Evolutionary conservation across 805 yeast species (phyloP).

Genomic region (Lipomyces kockii): DNA sequence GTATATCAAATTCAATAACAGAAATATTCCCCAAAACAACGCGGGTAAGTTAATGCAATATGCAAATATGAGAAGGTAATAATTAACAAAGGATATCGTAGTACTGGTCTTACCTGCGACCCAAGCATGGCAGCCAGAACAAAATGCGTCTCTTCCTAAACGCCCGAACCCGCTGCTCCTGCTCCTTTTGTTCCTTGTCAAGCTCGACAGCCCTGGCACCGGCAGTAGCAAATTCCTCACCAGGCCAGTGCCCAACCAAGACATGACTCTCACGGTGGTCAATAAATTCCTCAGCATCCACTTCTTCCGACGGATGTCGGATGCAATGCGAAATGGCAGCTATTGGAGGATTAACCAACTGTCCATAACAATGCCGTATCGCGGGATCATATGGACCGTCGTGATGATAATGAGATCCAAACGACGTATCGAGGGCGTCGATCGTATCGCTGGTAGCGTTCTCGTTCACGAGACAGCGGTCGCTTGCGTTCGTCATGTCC

Average conservation of each 20-base stretch:
- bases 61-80: too few relatives aligned
- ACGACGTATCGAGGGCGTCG: constrained; percentile 15
- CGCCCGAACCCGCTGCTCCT: background rate
- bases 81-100: background rate
- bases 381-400: constrained; percentile 20
- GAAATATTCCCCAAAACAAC: background rate
- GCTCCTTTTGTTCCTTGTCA: background rate
- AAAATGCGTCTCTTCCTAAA: background rate
- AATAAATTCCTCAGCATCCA: background rate
- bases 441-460: constrained; percentile 9
- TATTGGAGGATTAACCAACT: constrained; percentile 8
- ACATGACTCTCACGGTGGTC: constrained; percentile 9
- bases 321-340: background rate
- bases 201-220: constrained; percentile 1
- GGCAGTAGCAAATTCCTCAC: constrained; percentile 14
- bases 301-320: constrained; percentile 6
- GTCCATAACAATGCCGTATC: constrained; percentile 6
- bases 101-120: too few relatives aligned
- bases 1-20: too few relatives aligned
- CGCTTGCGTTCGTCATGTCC: background rate
- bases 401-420: constrained; percentile 15
- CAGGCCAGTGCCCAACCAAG: constrained; percentile 14
- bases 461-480: background rate
- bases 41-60: background rate
- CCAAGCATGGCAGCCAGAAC: background rate